These are phyloP conservation scores for Backusella parvicylindrica DNA, from an alignment of 192 early-diverging fungal species.

Conservation along the genomic window DNA sequence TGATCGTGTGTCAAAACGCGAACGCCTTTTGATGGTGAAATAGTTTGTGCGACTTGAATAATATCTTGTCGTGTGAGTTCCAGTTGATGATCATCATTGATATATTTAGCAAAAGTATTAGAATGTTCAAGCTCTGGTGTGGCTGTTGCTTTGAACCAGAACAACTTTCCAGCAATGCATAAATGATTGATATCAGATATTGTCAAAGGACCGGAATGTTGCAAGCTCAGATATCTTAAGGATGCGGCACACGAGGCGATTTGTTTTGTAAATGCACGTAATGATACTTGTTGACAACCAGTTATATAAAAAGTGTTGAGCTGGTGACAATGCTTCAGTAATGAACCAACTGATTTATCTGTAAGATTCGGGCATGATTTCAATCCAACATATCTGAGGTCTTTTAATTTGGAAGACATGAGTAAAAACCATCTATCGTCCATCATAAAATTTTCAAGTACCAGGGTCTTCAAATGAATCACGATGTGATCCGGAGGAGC, in stretches of 20 bases:
- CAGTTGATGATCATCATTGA: background rate
- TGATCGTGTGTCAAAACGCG: background rate
- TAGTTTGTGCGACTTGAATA: background rate
- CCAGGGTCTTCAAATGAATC: background rate
- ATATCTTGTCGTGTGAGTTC: background rate
- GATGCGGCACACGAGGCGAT: background rate
- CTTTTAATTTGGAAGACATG: background rate
- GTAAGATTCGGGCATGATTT: background rate
- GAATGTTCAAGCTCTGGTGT: background rate
- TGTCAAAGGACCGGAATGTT: background rate
- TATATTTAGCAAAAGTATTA: background rate
- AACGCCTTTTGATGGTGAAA: background rate
- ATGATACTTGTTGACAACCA: background rate
- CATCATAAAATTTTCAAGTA: background rate
- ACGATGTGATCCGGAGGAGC: background rate
- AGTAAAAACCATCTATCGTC: background rate
- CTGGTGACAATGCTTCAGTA: background rate
- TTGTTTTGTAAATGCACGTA: background rate
- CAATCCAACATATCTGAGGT: background rate
- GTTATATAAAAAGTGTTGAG: background rate
- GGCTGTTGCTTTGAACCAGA: background rate
- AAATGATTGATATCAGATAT: background rate
- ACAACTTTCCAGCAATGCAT: background rate
- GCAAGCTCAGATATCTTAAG: background rate
- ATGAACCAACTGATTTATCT: background rate